Base-by-base conservation (phyloP, 495 filamentous ascomycete genomes). In the Penicillium desertorum region DNA sequence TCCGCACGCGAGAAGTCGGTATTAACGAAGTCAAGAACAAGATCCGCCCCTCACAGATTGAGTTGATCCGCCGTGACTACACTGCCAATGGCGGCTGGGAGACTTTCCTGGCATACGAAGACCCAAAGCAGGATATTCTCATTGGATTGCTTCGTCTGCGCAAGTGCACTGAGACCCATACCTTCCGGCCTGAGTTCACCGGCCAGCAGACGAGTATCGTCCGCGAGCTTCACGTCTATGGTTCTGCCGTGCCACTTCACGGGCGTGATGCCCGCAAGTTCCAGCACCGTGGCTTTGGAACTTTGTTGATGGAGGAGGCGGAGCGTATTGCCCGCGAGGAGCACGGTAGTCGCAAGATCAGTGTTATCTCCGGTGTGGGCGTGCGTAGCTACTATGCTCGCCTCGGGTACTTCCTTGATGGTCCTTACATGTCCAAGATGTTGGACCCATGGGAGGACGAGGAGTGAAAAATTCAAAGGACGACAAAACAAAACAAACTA, bases 1-100 rank as follows among this genome's bases (percentile, higher is more conserved):
- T 98, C n/a, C 88, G 94, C 14, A 98, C 94, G 2, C 86, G 94
- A 46, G 94, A 98, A 76, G 94, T 98, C 52, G 94, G 94, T 47
- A 90, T 98, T 75, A 97, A 98, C 69, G 94, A 98, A 73, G 92
- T 98, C 57, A 98, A 98, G 74, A 85, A 98, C 76, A 97, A 96
- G 79, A 96, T 98, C 62, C 84, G 94, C 8, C 94, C 94, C 0
- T 92, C 90, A 57, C 94, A 98, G 73, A 89, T 98, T 54, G 94
- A 98, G 79, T 86, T 98, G 36, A 86, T 98, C n/a, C 88, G 94
- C 27, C 84, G 94, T 44, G 94, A 98, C 76, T 98, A 98, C 69
- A 80, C 85, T 0, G 94, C 94, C 53, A 98, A 98, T 68, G 90
- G 87, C 20, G 95, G 94, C 14, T 98, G 94, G 94, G 94, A 98